Conservation (phyloP, 768 basidiomycete species). For the Suillus bovinus region DNA sequence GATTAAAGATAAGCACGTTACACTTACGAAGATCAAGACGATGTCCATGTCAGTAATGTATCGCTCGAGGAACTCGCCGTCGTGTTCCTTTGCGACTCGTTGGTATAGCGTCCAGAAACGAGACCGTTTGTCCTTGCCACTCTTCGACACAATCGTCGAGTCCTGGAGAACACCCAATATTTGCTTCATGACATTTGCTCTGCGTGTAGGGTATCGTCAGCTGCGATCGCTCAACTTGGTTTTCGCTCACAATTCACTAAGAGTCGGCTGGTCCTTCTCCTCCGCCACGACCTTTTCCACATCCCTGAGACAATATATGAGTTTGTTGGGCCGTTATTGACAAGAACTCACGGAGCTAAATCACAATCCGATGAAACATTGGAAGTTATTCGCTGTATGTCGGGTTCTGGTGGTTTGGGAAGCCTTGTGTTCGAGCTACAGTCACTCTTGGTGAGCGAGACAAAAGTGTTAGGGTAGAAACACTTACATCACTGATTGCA, state of each 20-base stretch:
- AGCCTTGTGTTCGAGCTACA: neutral
- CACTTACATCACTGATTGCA: neutral
- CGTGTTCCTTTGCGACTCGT: slow-evolving; percentile 15
- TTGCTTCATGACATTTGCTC: neutral
- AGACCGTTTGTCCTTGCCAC: neutral
- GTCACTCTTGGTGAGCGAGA: no score
- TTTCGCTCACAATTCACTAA: neutral
- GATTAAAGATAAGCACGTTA: neutral
- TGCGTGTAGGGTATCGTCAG: neutral
- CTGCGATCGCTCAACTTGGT: neutral
- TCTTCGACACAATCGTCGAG: neutral
- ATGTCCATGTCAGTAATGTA: slow-evolving; percentile 19
- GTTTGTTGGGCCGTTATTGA: neutral
- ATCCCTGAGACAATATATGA: neutral
- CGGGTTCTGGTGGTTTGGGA: neutral
- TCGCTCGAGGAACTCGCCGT: slow-evolving; percentile 18
- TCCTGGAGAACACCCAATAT: neutral
- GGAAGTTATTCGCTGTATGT: neutral
- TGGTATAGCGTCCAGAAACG: slow-evolving; percentile 17
- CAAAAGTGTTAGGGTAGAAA: no score
- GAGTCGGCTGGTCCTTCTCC: neutral
- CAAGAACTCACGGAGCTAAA: neutral
- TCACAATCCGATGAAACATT: neutral
- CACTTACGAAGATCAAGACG: slow-evolving; percentile 23
- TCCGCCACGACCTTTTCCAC: neutral